These are phyloP conservation scores for Phialophora expanda DNA, from an alignment of 2,329 filamentous ascomycete genomes.

Conservation along the genomic window DNA sequence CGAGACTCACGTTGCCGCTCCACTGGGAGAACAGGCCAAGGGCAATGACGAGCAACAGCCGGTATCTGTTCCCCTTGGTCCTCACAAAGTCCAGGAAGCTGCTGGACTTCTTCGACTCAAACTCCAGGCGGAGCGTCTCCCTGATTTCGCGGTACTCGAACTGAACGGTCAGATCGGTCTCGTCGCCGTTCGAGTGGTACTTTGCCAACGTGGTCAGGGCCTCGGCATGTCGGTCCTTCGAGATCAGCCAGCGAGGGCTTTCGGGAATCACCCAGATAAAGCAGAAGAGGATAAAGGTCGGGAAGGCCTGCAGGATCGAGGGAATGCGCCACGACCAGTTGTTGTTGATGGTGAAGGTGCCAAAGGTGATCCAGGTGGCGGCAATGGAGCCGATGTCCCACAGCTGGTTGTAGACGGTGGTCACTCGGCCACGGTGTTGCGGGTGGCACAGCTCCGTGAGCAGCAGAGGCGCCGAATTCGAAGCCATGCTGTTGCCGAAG, in stretches of 20 bases:
- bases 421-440: conserved; percentile 55
- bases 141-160: conserved; percentile 71
- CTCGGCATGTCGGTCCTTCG: conserved; percentile 40
- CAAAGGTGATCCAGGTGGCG: conserved; percentile 56
- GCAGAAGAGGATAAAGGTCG: conserved; percentile 60
- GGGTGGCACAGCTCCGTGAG: conserved; percentile 56
- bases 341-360: conserved; percentile 52
- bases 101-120: conserved; percentile 47
- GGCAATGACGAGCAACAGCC: conserved; percentile 57
- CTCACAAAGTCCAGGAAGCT: conserved; percentile 66
- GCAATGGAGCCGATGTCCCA: conserved; percentile 60
- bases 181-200: conserved; percentile 49
- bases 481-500: conserved; percentile 56
- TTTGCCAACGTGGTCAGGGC: conserved; percentile 44
- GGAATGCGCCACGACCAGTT: conserved; percentile 66
- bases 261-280: conserved; percentile 70
- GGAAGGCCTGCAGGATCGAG: conserved; percentile 68
- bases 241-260: conserved; percentile 65
- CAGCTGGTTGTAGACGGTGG: conserved; percentile 60
- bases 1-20: conserved; percentile 57
- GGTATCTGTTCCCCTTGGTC: conserved; percentile 63
- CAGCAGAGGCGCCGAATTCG: conserved; percentile 42
- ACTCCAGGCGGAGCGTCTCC: conserved; percentile 65
- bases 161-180: conserved; percentile 58
- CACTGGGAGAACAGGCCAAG: conserved; percentile 43